Conservation (phyloP, 257 asterid species). For the Solanum chmielewskii region DNA sequence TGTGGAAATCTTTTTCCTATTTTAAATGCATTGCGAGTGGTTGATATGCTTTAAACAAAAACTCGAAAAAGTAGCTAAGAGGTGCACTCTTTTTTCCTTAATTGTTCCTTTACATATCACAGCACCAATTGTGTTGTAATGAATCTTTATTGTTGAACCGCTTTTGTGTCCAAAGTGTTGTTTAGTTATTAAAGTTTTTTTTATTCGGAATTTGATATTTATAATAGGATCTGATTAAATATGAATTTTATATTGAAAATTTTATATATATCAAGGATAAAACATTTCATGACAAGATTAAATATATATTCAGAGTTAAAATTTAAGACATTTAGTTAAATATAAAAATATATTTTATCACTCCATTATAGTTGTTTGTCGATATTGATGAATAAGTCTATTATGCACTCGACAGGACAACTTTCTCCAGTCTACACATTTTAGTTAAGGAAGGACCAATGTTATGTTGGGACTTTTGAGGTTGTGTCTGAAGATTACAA, state of each 20-base stretch:
- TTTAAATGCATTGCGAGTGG: neutral
- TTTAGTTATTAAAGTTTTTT: neutral
- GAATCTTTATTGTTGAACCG: neutral
- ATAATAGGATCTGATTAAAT: neutral
- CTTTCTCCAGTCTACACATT: neutral
- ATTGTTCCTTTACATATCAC: neutral
- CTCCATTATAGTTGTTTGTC: neutral
- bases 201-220: neutral
- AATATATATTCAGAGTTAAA: neutral
- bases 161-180: neutral
- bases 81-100: neutral
- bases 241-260: neutral
- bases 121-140: neutral
- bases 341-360: neutral
- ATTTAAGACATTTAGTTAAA: neutral
- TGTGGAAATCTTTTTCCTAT: neutral
- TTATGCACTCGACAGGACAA: neutral
- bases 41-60: neutral
- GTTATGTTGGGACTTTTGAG: neutral
- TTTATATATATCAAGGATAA: neutral
- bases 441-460: neutral
- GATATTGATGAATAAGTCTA: neutral
- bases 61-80: neutral
- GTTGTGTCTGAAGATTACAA: neutral
- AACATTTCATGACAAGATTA: neutral